These are phyloP conservation scores for Lecanicillium sp. DNA, from an alignment of 2,329 filamentous ascomycete species.

Conservation along the genomic window DNA sequence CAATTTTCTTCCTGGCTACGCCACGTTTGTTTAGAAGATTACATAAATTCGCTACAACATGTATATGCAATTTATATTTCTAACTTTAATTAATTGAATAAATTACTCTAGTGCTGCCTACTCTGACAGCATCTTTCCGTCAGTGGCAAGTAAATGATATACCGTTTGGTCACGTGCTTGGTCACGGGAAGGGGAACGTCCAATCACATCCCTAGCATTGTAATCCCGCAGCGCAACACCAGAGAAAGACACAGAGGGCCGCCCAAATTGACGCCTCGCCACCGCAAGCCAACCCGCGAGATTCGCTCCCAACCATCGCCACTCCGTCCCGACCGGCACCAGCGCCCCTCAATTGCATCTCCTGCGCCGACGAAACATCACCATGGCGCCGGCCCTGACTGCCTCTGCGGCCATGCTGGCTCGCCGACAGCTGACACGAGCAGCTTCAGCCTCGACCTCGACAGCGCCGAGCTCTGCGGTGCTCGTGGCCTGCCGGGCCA, in stretches of 20 bases:
- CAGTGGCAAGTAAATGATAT: not conserved
- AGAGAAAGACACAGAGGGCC: conserved; percentile 10
- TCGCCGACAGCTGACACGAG: conserved; percentile 25
- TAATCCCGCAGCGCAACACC: conserved; percentile 29
- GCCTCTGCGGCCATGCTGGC: conserved; percentile 25
- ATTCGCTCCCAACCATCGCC: not conserved
- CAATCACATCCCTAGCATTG: conserved; percentile 30
- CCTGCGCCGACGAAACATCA: conserved; percentile 5
- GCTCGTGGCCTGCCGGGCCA: conserved; percentile 14
- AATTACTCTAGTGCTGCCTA: too few relatives aligned
- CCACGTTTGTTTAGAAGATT: too few relatives aligned
- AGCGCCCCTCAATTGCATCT: conserved; percentile 7
- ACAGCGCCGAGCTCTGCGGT: conserved; percentile 10
- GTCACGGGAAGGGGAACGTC: conserved; percentile 17
- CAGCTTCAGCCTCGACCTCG: conserved; percentile 6
- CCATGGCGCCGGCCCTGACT: conserved; percentile 26
- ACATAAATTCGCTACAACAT: too few relatives aligned
- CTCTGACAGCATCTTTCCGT: not conserved
- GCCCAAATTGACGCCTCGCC: conserved; percentile 16
- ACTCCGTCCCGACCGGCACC: conserved; percentile 1
- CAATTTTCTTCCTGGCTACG: too few relatives aligned
- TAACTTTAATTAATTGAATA: not conserved
- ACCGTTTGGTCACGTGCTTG: conserved; percentile 18
- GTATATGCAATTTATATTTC: too few relatives aligned
- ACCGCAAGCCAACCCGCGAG: conserved; percentile 6